A percentile compares a stretch with the other conserved stretches of the same genome.
Evolutionary conservation across 441 rosid species (phyloP).

Genomic region (Syzygium syzygioides): DNA sequence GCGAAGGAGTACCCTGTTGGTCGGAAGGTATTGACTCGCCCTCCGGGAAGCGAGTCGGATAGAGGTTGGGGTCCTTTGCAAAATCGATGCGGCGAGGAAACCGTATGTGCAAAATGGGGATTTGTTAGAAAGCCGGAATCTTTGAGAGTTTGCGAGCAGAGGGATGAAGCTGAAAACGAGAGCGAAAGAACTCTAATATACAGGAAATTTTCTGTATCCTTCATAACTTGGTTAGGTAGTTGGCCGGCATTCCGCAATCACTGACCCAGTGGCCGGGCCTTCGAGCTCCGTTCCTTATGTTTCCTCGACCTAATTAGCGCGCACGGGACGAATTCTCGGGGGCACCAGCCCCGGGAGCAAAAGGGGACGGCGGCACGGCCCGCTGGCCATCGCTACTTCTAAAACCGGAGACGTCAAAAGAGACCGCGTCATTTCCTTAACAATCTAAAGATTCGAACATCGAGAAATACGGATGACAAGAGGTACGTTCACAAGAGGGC

Average conservation of each 20-base stretch:
- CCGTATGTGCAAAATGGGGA: background rate
- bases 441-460: background rate
- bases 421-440: background rate
- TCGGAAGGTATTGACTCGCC: accelerated
- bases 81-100: background rate
- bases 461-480: background rate
- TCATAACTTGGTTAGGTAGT: background rate
- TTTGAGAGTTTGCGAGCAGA: background rate
- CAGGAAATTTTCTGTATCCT: background rate
- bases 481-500: background rate
- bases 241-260: background rate
- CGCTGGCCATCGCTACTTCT: background rate
- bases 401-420: background rate
- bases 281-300: background rate
- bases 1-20: background rate
- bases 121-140: accelerated
- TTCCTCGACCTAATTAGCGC: background rate
- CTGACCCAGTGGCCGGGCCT: background rate
- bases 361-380: background rate
- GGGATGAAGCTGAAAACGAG: background rate
- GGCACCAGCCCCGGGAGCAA: background rate
- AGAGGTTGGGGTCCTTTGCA: background rate
- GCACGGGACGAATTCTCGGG: background rate
- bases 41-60: background rate
- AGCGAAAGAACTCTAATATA: background rate